These are phyloP conservation scores for Epichloe uncinata DNA, from an alignment of 2,329 filamentous ascomycete species.

Conservation along the genomic window DNA sequence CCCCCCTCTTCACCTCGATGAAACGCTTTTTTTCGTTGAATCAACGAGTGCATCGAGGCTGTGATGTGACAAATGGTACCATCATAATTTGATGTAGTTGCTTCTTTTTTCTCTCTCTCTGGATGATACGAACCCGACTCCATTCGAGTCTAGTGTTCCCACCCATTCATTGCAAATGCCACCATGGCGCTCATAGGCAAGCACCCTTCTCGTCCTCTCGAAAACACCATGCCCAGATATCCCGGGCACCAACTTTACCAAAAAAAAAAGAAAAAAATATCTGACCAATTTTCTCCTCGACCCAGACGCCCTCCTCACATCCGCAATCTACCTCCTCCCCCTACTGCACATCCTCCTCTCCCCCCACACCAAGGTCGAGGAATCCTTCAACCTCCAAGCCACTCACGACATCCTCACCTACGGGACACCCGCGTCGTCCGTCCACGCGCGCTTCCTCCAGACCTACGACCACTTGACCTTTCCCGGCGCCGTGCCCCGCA, in stretches of 20 bases:
- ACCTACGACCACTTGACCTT: conserved; percentile 86
- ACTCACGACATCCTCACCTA: conserved; percentile 78
- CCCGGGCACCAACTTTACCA: background rate
- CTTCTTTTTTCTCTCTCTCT: background rate
- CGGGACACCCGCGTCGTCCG: conserved; percentile 47
- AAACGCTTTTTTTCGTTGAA: too few species aligned
- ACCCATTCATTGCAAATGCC: background rate
- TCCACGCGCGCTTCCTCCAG: conserved; percentile 34
- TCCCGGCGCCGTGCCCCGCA: conserved; percentile 80
- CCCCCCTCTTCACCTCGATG: too few species aligned
- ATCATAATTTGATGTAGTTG: background rate
- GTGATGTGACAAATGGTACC: too few species aligned
- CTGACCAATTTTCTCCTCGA: background rate
- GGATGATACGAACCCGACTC: too few species aligned
- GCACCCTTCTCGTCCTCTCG: background rate
- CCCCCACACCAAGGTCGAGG: conserved; percentile 94
- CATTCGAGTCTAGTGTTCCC: too few species aligned
- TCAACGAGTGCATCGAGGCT: too few species aligned
- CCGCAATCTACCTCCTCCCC: conserved; percentile 42
- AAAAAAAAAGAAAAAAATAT: background rate
- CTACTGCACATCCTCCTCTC: conserved; percentile 56
- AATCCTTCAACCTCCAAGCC: conserved; percentile 96
- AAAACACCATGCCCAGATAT: background rate
- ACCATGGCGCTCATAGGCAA: conserved; percentile 13
- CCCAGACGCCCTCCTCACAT: conserved; percentile 13